A percentile compares a stretch with the other conserved stretches of the same genome.
phyloP scores from a whole-genome alignment of 1,284 basidiomycete species.

The Stereum hirsutum region DNA sequence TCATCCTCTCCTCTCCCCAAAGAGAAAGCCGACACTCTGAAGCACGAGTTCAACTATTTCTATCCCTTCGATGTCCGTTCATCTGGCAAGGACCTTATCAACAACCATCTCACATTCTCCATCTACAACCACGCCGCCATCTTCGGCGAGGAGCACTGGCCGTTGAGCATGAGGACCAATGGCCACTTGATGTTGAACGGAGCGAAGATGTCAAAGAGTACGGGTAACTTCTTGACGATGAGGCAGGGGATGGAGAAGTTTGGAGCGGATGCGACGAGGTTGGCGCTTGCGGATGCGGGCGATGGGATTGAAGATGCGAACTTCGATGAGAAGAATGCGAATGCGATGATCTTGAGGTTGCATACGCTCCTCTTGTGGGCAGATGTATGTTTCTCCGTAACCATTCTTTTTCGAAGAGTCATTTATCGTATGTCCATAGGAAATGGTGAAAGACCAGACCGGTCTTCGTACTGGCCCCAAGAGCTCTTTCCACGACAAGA shows the following conservation, averaged over 20 bases:
- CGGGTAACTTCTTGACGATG: slow-evolving; percentile 82
- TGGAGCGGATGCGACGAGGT: slow-evolving; percentile 87
- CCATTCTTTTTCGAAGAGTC: neutral
- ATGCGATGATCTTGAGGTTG: slow-evolving; percentile 92
- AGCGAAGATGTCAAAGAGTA: slow-evolving; percentile 98
- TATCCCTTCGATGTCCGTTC: slow-evolving; percentile 98
- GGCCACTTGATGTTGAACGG: slow-evolving; percentile 98
- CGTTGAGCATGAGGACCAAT: slow-evolving; percentile 87
- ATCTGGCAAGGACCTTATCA: slow-evolving; percentile 97
- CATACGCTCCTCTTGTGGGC: slow-evolving; percentile 93
- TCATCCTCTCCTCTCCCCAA: slow-evolving; percentile 52
- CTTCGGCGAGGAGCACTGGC: slow-evolving; percentile 94
- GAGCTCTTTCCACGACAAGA: slow-evolving; percentile 68
- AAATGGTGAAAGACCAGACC: slow-evolving; percentile 61
- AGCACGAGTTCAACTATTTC: slow-evolving; percentile 94
- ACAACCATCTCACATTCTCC: slow-evolving; percentile 94
- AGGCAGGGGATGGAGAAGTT: slow-evolving; percentile 78
- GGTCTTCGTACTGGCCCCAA: slow-evolving; percentile 66
- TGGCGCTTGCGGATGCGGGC: slow-evolving; percentile 93
- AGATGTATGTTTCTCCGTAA: slow-evolving; percentile 45
- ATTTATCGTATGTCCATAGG: slow-evolving; percentile 31
- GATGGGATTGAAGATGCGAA: slow-evolving; percentile 98
- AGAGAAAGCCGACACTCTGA: slow-evolving; percentile 79
- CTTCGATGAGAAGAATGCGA: slow-evolving; percentile 98
- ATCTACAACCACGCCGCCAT: slow-evolving; percentile 93